Evolutionary conservation across 2,329 filamentous ascomycete species (phyloP).

Genomic region (Beauveria australis): DNA sequence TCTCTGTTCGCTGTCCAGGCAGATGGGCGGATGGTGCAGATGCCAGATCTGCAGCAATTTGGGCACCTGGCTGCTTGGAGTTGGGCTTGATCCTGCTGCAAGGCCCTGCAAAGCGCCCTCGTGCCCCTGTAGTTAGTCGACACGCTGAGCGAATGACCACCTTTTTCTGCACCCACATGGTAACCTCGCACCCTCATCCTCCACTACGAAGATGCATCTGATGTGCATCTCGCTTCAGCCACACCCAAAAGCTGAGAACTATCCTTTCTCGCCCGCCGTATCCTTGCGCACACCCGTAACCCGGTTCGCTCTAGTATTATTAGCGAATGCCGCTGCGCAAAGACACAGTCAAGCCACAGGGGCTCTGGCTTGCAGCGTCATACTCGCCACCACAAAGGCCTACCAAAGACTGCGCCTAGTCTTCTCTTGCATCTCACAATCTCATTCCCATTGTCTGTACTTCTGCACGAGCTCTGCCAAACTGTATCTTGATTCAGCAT

Average conservation of each 20-base stretch:
- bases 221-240: slow-evolving; percentile 8
- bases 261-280: not conserved
- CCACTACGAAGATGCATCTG: not conserved
- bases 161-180: not conserved
- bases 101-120: not conserved
- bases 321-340: not conserved
- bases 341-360: not conserved
- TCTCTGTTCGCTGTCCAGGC: not conserved
- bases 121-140: not conserved
- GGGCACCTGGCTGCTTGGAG: too few species aligned
- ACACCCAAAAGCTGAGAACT: not conserved
- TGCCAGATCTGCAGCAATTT: not conserved
- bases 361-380: not conserved
- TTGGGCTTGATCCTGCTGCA: not conserved
- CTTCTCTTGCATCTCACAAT: not conserved
- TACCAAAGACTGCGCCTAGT: not conserved
- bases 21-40: not conserved
- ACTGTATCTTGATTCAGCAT: not conserved
- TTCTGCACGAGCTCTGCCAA: not conserved
- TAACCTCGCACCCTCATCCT: not conserved
- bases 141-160: not conserved
- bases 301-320: not conserved
- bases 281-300: not conserved
- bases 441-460: not conserved
- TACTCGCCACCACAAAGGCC: not conserved